phyloP scores from a whole-genome alignment of 139 green algal genomes.

The Nannochloris sp. region DNA sequence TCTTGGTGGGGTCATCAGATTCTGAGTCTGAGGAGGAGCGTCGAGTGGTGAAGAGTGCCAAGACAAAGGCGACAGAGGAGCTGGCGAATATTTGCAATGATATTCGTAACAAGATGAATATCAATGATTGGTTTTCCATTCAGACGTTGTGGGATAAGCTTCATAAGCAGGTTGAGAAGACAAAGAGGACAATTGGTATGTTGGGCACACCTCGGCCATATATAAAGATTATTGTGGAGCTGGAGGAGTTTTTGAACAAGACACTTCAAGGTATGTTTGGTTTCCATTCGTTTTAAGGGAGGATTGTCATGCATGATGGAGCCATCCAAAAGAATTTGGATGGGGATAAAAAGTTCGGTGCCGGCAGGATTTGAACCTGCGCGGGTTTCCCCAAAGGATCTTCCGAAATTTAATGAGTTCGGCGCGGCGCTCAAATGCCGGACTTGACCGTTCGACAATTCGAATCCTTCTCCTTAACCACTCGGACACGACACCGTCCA shows the following conservation, averaged over 20 bases:
- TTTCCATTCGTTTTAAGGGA: neutral
- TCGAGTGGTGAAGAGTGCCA: constrained; percentile 69
- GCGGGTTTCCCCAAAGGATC: constrained; percentile 18
- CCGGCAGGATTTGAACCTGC: constrained; percentile 17
- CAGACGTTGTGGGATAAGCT: constrained; percentile 92
- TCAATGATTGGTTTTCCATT: constrained; percentile 93
- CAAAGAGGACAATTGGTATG: constrained; percentile 37
- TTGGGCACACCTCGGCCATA: constrained; percentile 65
- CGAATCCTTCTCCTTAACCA: constrained; percentile 23
- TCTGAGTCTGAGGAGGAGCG: constrained; percentile 70
- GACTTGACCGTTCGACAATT: neutral
- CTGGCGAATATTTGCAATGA: constrained; percentile 71
- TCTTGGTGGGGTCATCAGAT: constrained; percentile 61
- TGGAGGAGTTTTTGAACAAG: constrained; percentile 85
- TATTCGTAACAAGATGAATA: constrained; percentile 96
- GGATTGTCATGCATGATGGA: no score
- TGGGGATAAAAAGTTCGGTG: neutral
- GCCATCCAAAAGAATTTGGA: no score
- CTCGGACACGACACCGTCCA: constrained; percentile 13
- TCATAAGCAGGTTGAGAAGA: constrained; percentile 96
- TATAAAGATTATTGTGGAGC: constrained; percentile 74
- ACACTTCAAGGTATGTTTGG: constrained; percentile 53
- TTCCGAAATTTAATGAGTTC: neutral
- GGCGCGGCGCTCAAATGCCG: neutral
- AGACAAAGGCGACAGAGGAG: constrained; percentile 83